Evolutionary conservation across 352 stramenopile genomes (phyloP).

Genomic region (Globisporangium cederbergense): DNA sequence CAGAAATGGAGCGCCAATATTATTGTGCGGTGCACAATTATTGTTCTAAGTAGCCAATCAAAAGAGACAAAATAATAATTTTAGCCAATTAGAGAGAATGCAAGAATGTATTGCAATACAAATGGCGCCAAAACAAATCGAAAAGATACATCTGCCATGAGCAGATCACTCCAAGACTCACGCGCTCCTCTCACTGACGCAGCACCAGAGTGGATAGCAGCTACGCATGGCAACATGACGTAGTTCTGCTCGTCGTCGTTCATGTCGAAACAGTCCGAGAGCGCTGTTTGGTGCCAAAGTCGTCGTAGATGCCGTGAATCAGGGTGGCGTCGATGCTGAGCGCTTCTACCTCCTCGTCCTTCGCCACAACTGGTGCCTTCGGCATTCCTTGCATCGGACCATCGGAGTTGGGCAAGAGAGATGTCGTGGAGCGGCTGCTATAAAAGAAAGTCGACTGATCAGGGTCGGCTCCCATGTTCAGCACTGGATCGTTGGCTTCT

Average conservation of each 20-base stretch:
- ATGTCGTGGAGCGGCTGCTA: slow-evolving; percentile 15
- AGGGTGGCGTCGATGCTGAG: slow-evolving; percentile 72
- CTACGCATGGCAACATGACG: slow-evolving; percentile 26
- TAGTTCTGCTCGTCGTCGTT: slow-evolving; percentile 72
- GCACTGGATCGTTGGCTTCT: slow-evolving; percentile 43
- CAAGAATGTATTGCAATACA: slow-evolving; percentile 8
- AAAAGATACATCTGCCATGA: too few relatives aligned
- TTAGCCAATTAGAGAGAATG: slow-evolving; percentile 6
- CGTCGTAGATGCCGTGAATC: slow-evolving; percentile 71
- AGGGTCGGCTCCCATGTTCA: slow-evolving; percentile 26
- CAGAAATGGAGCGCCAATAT: slow-evolving; percentile 10
- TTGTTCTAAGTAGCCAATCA: slow-evolving; percentile 8
- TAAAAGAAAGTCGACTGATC: slow-evolving; percentile 27
- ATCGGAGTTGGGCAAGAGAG: too few relatives aligned
- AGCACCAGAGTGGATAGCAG: slow-evolving; percentile 20
- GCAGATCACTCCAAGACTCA: too few relatives aligned
- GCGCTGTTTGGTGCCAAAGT: slow-evolving; percentile 47
- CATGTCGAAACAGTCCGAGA: slow-evolving; percentile 80
- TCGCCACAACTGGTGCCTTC: too few relatives aligned
- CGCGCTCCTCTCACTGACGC: not conserved
- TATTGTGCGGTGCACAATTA: slow-evolving; percentile 14
- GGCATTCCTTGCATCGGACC: too few relatives aligned
- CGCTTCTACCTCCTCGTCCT: slow-evolving; percentile 59
- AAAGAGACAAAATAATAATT: not conserved
- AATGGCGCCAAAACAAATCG: not conserved